A percentile compares a stretch with the other conserved stretches of the same genome.
These are phyloP conservation scores for Rhizophagus prolifer DNA, from an alignment of 192 early-diverging fungal genomes.

Conservation along the genomic window DNA sequence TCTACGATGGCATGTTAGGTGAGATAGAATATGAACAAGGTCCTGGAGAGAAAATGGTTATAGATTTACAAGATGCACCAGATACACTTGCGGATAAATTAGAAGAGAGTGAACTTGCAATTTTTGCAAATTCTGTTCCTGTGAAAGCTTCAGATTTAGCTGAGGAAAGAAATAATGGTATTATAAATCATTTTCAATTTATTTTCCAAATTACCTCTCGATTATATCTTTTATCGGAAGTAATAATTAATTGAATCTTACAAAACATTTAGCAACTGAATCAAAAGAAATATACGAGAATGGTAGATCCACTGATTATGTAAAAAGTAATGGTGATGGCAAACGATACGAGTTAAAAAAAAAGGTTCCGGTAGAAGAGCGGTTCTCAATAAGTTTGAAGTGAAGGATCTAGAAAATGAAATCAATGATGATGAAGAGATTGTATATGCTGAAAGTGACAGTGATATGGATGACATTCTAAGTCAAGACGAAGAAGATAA, in stretches of 20 bases:
- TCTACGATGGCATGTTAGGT: slow-evolving; percentile 15
- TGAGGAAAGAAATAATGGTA: neutral
- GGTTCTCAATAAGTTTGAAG: slow-evolving; percentile 38
- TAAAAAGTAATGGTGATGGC: neutral
- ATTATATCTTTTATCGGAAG: neutral
- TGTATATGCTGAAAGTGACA: slow-evolving; percentile 73
- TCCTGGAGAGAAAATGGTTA: slow-evolving; percentile 89
- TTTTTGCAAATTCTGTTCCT: slow-evolving; percentile 67
- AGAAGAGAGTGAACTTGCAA: slow-evolving; percentile 60
- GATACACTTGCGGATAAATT: slow-evolving; percentile 74
- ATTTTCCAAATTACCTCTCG: neutral
- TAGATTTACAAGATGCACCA: slow-evolving; percentile 83
- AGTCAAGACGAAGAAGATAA: slow-evolving; percentile 43
- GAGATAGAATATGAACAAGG: slow-evolving; percentile 47
- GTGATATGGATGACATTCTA: slow-evolving; percentile 60
- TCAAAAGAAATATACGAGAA: neutral
- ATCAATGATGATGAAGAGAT: slow-evolving; percentile 50
- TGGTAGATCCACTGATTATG: neutral
- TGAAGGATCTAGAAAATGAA: slow-evolving; percentile 48
- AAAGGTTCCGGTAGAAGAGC: slow-evolving; percentile 43
- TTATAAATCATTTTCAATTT: neutral
- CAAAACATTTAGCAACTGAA: neutral
- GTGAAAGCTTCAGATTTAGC: slow-evolving; percentile 45
- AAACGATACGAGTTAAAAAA: slow-evolving; percentile 36
- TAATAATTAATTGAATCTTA: neutral